These are phyloP conservation scores for Candida sphagnicola DNA, from an alignment of 805 yeast species.

Conservation along the genomic window DNA sequence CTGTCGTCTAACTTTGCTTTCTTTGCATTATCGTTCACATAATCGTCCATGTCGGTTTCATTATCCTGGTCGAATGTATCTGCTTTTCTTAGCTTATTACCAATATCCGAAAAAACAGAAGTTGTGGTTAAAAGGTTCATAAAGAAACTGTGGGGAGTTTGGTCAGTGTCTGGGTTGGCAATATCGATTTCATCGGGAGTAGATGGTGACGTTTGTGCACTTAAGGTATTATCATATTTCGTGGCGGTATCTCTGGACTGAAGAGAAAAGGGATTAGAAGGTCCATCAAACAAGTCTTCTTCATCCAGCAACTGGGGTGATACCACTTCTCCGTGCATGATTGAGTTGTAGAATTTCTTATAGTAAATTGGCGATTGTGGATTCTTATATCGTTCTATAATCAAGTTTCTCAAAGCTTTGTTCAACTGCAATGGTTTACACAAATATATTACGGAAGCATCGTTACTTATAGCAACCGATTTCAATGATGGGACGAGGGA, in stretches of 20 bases:
- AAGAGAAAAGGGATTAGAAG: not conserved
- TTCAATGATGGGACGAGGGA: no score
- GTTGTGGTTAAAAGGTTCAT: conserved; percentile 28
- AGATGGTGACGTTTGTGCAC: not conserved
- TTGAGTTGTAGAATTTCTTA: not conserved
- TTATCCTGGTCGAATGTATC: conserved; percentile 1
- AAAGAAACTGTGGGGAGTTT: conserved; percentile 21
- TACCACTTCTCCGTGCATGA: not conserved
- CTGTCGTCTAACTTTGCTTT: no score
- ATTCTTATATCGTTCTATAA: not conserved
- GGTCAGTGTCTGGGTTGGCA: conserved; percentile 21
- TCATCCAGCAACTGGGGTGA: not conserved
- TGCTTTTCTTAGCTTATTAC: conserved; percentile 1
- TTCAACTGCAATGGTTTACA: not conserved
- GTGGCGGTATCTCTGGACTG: not conserved
- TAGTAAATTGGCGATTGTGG: not conserved
- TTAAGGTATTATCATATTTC: not conserved
- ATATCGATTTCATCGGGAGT: conserved; percentile 23
- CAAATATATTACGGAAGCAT: not conserved
- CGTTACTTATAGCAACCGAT: not conserved
- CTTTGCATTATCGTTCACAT: conserved; percentile 6
- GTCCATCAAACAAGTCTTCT: not conserved
- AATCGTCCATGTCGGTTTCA: conserved; percentile 6
- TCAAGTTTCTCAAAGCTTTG: not conserved
- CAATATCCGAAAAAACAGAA: conserved; percentile 24